phyloP scores from a whole-genome alignment of 208 protist genomes.

The Trypanosoma boissoni region DNA sequence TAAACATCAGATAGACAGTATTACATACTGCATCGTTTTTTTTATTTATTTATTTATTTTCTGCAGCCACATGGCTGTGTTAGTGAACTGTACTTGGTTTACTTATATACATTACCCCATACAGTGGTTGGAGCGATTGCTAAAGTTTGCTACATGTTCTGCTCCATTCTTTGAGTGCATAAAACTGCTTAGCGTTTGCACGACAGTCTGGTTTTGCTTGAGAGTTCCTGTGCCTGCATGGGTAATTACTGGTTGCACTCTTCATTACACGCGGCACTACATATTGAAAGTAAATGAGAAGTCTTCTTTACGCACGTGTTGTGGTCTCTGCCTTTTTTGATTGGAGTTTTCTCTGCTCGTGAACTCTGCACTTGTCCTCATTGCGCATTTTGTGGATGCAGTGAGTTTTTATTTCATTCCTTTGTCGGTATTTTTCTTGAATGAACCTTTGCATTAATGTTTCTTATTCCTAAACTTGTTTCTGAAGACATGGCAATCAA shows the following conservation, averaged over 20 bases:
- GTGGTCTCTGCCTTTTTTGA: slow-evolving; percentile 64
- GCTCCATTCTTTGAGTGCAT: slow-evolving; percentile 50
- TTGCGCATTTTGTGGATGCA: slow-evolving; percentile 53
- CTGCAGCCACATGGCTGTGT: slow-evolving; percentile 72
- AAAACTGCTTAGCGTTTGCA: slow-evolving; percentile 42
- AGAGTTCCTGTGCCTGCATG: slow-evolving; percentile 55
- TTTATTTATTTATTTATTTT: slow-evolving; percentile 73
- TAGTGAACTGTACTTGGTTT: slow-evolving; percentile 77
- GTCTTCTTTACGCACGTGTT: slow-evolving; percentile 62
- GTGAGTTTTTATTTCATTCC: slow-evolving; percentile 33
- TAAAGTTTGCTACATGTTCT: slow-evolving; percentile 70
- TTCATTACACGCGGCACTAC: slow-evolving; percentile 53
- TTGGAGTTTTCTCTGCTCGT: slow-evolving; percentile 61
- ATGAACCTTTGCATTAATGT: not conserved
- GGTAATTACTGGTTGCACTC: slow-evolving; percentile 56
- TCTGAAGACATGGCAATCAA: no score
- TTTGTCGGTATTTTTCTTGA: not conserved
- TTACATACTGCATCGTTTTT: slow-evolving; percentile 80
- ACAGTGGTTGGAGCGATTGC: slow-evolving; percentile 76
- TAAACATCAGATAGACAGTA: slow-evolving; percentile 77
- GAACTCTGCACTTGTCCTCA: slow-evolving; percentile 67
- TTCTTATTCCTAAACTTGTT: no score
- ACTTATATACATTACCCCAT: slow-evolving; percentile 81
- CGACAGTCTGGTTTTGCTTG: slow-evolving; percentile 75
- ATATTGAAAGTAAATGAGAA: slow-evolving; percentile 58